Evolutionary conservation across 441 rosid genomes (phyloP).

Genomic region (Syzygium syzygioides): DNA sequence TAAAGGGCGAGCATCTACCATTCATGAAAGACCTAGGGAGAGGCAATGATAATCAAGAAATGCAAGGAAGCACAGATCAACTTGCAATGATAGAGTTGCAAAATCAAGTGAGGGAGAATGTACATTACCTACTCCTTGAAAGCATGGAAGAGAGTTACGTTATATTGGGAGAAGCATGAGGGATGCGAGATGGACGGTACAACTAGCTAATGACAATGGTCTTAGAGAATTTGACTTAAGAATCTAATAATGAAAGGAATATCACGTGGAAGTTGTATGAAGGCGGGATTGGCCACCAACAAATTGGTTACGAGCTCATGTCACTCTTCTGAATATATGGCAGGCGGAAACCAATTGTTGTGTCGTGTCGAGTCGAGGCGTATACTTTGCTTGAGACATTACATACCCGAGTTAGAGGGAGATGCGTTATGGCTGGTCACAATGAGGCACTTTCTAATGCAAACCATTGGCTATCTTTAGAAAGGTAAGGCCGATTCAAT

Average conservation of each 20-base stretch:
- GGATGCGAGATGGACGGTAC: background rate
- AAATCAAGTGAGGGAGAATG: background rate
- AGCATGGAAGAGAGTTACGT: background rate
- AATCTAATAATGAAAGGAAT: background rate
- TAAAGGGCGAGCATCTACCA: background rate
- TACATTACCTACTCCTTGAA: background rate
- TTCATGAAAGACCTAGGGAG: background rate
- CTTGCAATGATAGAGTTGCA: background rate
- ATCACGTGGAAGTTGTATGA: background rate
- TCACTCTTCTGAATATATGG: background rate
- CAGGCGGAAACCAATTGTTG: background rate
- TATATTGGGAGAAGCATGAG: background rate
- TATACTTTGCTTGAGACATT: background rate
- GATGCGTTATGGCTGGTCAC: background rate
- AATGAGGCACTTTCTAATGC: background rate
- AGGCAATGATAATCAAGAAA: background rate
- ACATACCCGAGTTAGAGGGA: background rate
- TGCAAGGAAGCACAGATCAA: rapidly evolving
- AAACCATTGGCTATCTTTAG: background rate
- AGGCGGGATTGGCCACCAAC: background rate
- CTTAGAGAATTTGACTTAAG: background rate
- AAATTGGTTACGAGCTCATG: background rate
- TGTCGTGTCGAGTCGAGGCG: rapidly evolving
- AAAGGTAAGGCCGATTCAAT: background rate
- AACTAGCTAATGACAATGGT: background rate